Conservation (phyloP, 2,329 filamentous ascomycete genomes). For the Claviceps humidiphila region DNA sequence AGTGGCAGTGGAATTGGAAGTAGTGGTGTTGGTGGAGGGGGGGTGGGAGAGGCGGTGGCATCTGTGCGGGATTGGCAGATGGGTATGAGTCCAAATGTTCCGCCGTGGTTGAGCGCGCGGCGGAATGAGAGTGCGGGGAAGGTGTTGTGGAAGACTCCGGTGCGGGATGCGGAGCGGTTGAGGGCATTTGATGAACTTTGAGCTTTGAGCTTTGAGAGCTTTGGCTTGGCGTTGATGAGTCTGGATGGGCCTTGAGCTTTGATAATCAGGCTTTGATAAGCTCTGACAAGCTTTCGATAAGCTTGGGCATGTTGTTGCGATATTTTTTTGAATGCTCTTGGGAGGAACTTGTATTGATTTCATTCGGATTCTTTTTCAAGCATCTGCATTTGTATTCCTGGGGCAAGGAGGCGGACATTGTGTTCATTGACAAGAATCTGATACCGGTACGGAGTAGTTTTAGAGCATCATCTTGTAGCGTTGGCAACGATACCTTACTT, state of each 20-base stretch:
- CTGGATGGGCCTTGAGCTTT: no score
- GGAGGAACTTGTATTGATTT: background rate
- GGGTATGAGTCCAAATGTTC: conserved; percentile 4
- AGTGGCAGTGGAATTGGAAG: no score
- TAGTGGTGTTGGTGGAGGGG: background rate
- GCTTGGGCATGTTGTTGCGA: background rate
- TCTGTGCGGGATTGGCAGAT: background rate
- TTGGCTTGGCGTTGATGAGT: no score
- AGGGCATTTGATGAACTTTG: conserved; percentile 35
- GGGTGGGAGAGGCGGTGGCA: background rate
- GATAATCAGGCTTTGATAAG: no score
- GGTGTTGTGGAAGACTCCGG: conserved; percentile 16
- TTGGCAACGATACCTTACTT: background rate
- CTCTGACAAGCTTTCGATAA: no score
- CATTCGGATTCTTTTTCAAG: background rate
- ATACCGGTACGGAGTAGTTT: no score
- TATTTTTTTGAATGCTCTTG: background rate
- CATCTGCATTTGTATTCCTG: background rate
- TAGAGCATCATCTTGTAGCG: background rate
- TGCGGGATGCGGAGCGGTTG: conserved; percentile 23
- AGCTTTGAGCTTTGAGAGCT: conserved; percentile 31
- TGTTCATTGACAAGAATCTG: no score
- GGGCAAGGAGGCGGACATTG: no score
- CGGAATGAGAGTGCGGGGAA: conserved; percentile 8
- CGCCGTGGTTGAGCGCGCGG: conserved; percentile 6